Evolutionary conservation across 1,284 basidiomycete genomes (phyloP).

Genomic region (Melampsora larici-populina): DNA sequence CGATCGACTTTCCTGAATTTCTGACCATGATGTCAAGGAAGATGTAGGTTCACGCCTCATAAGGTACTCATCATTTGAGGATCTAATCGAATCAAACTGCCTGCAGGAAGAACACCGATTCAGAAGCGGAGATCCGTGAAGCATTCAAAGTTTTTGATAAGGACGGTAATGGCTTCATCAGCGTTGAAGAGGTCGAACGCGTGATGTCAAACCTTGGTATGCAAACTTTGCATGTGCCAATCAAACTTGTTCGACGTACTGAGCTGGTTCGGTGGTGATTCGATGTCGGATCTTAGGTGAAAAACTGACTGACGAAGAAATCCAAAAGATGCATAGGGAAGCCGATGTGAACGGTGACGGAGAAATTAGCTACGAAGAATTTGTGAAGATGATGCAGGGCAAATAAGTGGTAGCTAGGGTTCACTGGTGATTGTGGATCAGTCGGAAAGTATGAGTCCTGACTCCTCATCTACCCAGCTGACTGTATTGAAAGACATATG

Average conservation of each 20-base stretch:
- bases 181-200: constrained; percentile 68
- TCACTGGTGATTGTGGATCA: not conserved
- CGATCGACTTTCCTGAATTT: constrained; percentile 90
- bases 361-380: constrained; percentile 57
- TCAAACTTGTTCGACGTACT: not conserved
- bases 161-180: constrained; percentile 65
- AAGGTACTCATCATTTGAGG: not conserved
- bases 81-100: not conserved
- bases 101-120: constrained; percentile 71
- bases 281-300: constrained; percentile 57
- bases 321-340: constrained; percentile 98
- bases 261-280: not conserved
- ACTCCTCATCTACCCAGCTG: not conserved
- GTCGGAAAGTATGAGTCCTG: not conserved
- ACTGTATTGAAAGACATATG: not conserved
- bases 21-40: constrained; percentile 94
- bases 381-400: constrained; percentile 60
- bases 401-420: constrained; percentile 45
- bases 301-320: constrained; percentile 85
- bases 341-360: constrained; percentile 94
- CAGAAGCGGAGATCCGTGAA: constrained; percentile 66
- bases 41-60: constrained; percentile 58
- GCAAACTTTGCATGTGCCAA: constrained; percentile 6
- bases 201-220: constrained; percentile 85
- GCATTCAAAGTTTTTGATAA: constrained; percentile 68